Conservation (phyloP, 805 yeast species). For the Metschnikowia santaceciliae region DNA sequence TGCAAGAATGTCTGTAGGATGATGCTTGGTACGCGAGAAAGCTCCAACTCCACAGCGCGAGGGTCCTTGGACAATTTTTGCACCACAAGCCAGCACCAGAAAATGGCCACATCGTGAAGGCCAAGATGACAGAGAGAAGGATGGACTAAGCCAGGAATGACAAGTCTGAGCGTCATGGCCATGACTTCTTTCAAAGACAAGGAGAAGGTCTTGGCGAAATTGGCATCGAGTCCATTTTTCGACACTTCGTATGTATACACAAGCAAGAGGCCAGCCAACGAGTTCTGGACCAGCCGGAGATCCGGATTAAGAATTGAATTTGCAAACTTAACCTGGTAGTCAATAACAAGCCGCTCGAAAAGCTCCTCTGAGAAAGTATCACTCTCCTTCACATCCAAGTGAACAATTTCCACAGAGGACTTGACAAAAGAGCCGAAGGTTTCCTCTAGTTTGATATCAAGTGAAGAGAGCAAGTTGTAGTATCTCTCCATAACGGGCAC, state of each 20-base stretch:
- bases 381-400: conserved; percentile 6
- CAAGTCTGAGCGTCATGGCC: conserved; percentile 22
- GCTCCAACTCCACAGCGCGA: conserved; percentile 24
- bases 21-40: conserved; percentile 28
- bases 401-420: conserved; percentile 42
- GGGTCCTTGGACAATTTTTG: conserved; percentile 16
- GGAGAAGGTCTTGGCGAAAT: neutral
- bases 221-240: conserved; percentile 3
- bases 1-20: conserved; percentile 31
- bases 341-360: conserved; percentile 37
- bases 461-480: conserved; percentile 49
- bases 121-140: conserved; percentile 18
- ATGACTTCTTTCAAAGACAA: conserved; percentile 19
- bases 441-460: conserved; percentile 57
- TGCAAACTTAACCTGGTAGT: conserved; percentile 36
- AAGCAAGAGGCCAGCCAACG: conserved; percentile 24
- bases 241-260: conserved; percentile 16
- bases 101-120: conserved; percentile 27
- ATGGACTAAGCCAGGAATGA: conserved; percentile 36
- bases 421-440: conserved; percentile 34
- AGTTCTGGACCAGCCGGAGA: conserved; percentile 26
- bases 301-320: conserved; percentile 24
- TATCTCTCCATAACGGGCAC: conserved; percentile 23
- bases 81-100: conserved; percentile 39
- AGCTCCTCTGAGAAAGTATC: conserved; percentile 33